These are phyloP conservation scores for Ceratobasidium theobromae DNA, from an alignment of 1,284 basidiomycete species.

Conservation along the genomic window DNA sequence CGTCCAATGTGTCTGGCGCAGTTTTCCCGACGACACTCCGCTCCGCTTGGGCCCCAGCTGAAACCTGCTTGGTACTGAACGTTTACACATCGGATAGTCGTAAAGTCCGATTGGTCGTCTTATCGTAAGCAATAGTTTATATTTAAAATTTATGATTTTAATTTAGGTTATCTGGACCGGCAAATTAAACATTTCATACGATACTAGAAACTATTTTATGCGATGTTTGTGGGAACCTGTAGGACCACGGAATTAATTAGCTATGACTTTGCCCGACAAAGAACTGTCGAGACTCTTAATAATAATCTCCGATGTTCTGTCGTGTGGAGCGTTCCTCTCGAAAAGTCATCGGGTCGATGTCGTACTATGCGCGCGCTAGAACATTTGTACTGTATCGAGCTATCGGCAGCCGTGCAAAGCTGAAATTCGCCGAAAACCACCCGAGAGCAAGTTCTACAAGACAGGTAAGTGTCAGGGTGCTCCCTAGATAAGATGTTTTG, in stretches of 20 bases:
- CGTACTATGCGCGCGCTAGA: background rate
- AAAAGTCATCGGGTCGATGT: background rate
- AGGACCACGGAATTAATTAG: too few species aligned
- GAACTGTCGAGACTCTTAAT: background rate
- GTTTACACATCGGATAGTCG: background rate
- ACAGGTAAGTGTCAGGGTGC: too few species aligned
- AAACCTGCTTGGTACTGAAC: background rate
- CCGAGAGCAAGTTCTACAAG: slow-evolving; percentile 3
- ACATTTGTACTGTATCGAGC: background rate
- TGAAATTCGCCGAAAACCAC: slow-evolving; percentile 20
- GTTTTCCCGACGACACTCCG: background rate
- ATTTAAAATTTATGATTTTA: too few species aligned
- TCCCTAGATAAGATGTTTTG: slow-evolving; percentile 17
- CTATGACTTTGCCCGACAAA: background rate
- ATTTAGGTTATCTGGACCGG: too few species aligned
- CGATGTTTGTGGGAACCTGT: too few species aligned
- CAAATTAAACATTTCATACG: too few species aligned
- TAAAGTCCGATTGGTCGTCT: background rate
- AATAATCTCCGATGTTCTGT: background rate
- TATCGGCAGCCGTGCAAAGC: background rate
- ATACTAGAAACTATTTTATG: too few species aligned
- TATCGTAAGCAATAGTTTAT: background rate
- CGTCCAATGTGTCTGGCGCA: background rate
- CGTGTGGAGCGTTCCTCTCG: slow-evolving; percentile 3
- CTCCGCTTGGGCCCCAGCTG: background rate